Evolutionary conservation across 2,329 filamentous ascomycete genomes (phyloP).

Genomic region (Aspergillus sergii): DNA sequence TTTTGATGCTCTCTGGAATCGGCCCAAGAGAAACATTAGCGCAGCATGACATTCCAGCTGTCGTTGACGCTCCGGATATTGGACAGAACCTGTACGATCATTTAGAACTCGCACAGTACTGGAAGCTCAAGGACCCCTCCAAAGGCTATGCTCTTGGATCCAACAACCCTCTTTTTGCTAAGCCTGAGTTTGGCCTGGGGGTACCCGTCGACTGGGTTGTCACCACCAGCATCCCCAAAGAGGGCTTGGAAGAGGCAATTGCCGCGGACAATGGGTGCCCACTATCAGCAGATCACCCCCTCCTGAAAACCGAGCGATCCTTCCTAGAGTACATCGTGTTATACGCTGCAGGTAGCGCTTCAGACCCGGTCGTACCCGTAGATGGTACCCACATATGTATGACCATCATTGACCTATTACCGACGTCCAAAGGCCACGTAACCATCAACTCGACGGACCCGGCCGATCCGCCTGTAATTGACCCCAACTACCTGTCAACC

Average conservation of each 20-base stretch:
- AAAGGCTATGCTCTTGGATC: conserved; percentile 19
- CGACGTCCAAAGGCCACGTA: conserved; percentile 13
- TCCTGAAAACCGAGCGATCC: background rate
- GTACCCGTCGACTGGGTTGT: conserved; percentile 20
- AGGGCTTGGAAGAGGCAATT: conserved; percentile 7
- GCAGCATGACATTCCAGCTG: conserved; percentile 29
- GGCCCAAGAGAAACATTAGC: conserved; percentile 28
- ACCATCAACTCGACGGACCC: conserved; percentile 4
- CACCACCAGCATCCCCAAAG: conserved; percentile 7
- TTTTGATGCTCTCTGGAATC: conserved; percentile 36
- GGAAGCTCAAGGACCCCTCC: conserved; percentile 21
- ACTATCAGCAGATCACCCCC: background rate
- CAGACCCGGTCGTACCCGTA: background rate
- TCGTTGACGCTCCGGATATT: conserved; percentile 14
- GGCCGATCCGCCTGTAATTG: conserved; percentile 1
- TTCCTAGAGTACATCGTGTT: background rate
- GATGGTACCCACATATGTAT: conserved; percentile 17
- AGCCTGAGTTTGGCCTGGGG: conserved; percentile 4
- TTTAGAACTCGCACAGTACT: conserved; percentile 11
- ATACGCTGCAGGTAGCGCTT: background rate
- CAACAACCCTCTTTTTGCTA: conserved; percentile 13
- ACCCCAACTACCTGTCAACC: conserved; percentile 17
- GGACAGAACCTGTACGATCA: conserved; percentile 18
- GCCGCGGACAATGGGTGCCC: background rate
- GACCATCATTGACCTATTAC: conserved; percentile 6